Evolutionary conservation across 129 eudicot species (phyloP), one percentile per base, ranked within the genome.

Genomic region (Ambrosia trifida): DNA sequence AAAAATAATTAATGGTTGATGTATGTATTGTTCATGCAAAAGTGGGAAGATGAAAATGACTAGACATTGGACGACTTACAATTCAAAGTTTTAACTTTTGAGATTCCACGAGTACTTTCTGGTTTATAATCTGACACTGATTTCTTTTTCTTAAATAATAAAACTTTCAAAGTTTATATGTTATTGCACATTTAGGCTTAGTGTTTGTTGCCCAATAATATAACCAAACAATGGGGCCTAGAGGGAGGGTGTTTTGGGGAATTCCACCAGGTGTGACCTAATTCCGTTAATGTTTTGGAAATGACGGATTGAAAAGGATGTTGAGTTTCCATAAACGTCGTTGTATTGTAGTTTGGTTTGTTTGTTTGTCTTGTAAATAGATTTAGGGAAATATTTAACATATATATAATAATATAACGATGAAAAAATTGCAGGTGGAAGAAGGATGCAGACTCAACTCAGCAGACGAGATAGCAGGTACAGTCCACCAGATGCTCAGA

Each of bases 401-500:
- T 17, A 46, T 3, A 30, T 5, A 68, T 7, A 35, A 33, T 20
- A 8, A 41, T 31, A 4, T 18, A 63, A 30, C 19, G 4, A 35
- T 51, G 11, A 54, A 70, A 64, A 43, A 33, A 7, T 31, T 70
- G 82, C 85, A 92, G 98, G 96, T 92, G 74, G 98, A 89, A 76
- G 99, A 90, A 87, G 97, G 96, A 38, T 90, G 99, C 87, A 85
- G 86, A 66, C 88, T 95, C 13, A 90, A 77, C 69, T 87, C 96
- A 64, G 90, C 96, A 66, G 99, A 95, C 75, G 95, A 87, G 64
- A 95, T 95, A 70, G 96, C 94, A 76, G 91, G 83, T 43, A 93
- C 94, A 80, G 94, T 90, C 53, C 99, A 87, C 86, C 99, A 95
- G 83, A 86, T 95, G 96, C 91, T 95, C 50, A 84, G 97, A 84